Base-by-base conservation (phyloP, 2,329 filamentous ascomycete species). In the Exophiala alcalophila region DNA sequence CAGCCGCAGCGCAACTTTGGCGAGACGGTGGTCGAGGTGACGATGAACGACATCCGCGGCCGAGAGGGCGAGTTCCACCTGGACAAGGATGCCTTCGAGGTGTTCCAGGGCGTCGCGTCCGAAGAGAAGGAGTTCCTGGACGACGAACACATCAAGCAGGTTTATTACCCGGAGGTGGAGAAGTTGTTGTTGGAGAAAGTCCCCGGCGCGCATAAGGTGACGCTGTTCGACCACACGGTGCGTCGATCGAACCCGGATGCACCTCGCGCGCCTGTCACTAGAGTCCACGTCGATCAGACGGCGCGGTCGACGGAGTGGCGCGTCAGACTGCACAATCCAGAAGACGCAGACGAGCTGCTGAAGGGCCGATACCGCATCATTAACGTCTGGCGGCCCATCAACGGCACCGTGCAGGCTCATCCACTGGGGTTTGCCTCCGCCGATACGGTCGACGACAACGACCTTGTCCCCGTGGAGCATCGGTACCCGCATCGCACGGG, bases 201-300 rank as follows among this genome's bases (percentile, higher is more conserved):
- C 11, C 80, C 83, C 0, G 85, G 83, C 39, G 74, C 78, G 18
- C 73, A 77, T 43, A 73, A 74, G 4, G 71, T 94, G 20, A 70
- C 86, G 54, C 69, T 94, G 60, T 95, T 94, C 66, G 88, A 94
- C 70, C 86, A 95, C 69, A 94, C 88, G 5, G 79, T 94, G 62
- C 83, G 89, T n/a, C 78, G 84, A 28, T 71, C 78, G 8, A 61
- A 65, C 2, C 74, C 80, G 0, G 64, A 69, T 39, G 76, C 84
- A 0, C 63, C 65, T n/a, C 78, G 88, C 33, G 71, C 68, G 1
- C 87, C 89, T 2, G 87, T 94, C 0, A 77, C 72, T 9, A 65
- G 77, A 27, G 85, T 85, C 0, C 89, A 95, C 64, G 84, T 94
- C 50, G 89, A 95, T 62, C 89, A 95, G 66, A 92, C 87, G 0